Percentiles rank a stretch among this genome's conserved stretches.
These are phyloP conservation scores for Fomitopsis pulvina DNA, from an alignment of 768 basidiomycete genomes.

Conservation along the genomic window DNA sequence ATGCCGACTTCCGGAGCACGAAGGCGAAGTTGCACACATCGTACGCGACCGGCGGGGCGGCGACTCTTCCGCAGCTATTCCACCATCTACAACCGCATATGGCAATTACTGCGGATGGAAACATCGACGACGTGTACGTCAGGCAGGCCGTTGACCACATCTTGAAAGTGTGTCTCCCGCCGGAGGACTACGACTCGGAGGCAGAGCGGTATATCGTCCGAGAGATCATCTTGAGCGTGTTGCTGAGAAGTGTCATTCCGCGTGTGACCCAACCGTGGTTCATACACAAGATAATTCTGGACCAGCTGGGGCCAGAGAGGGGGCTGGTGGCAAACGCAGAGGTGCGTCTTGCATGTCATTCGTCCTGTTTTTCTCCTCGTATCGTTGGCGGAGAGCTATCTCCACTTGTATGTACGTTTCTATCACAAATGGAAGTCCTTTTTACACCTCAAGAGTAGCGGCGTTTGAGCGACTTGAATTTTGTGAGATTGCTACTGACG, in stretches of 20 bases:
- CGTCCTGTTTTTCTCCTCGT: background rate
- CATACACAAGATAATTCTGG: conserved; percentile 63
- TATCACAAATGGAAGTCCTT: background rate
- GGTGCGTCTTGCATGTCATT: conserved; percentile 10
- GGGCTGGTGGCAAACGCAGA: conserved; percentile 6
- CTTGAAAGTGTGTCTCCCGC: conserved; percentile 65
- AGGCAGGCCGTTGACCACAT: conserved; percentile 75
- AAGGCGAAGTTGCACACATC: conserved; percentile 54
- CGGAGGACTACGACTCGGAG: conserved; percentile 73
- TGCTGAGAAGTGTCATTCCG: conserved; percentile 62
- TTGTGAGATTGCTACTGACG: background rate
- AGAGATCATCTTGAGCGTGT: conserved; percentile 74
- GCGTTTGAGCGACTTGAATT: background rate
- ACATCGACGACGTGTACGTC: conserved; percentile 67
- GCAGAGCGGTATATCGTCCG: conserved; percentile 77
- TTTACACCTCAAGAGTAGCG: background rate
- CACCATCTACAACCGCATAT: conserved; percentile 82
- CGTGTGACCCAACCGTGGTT: conserved; percentile 88
- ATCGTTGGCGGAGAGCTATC: conserved; percentile 1
- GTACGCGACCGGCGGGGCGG: conserved; percentile 62
- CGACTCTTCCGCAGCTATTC: conserved; percentile 61
- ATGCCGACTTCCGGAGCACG: conserved; percentile 70
- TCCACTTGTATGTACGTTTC: conserved; percentile 1
- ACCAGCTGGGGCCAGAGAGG: conserved; percentile 48
- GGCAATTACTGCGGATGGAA: conserved; percentile 62